Evolutionary conservation across 2,329 filamentous ascomycete species (phyloP).

Genomic region (Penicillium corylophilum): DNA sequence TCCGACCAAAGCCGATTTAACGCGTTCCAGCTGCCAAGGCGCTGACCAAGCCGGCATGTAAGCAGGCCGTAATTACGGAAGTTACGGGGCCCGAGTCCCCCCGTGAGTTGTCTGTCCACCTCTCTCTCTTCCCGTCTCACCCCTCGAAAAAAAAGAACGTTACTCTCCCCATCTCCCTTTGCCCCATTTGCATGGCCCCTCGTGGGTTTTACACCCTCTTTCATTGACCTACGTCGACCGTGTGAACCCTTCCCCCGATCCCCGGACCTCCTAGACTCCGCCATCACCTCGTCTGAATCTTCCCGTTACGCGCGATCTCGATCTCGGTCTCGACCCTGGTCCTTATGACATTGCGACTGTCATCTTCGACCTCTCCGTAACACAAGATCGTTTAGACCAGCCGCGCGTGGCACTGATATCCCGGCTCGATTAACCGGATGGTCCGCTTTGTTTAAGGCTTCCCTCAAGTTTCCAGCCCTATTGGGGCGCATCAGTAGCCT

Average conservation of each 20-base stretch:
- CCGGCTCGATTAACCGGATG: constrained; percentile 30
- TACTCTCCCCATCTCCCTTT: constrained; percentile 1
- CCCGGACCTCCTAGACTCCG: constrained; percentile 10
- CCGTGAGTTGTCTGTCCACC: not conserved
- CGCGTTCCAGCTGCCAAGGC: constrained; percentile 6
- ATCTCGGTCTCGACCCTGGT: not conserved
- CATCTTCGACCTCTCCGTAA: constrained; percentile 5
- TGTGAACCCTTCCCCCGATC: not conserved
- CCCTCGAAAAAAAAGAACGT: constrained; percentile 15
- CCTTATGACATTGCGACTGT: constrained; percentile 11
- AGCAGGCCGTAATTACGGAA: not conserved
- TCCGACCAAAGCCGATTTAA: not conserved
- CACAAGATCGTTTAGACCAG: not conserved
- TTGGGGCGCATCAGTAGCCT: constrained; percentile 26
- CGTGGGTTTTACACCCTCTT: constrained; percentile 18
- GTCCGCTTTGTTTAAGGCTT: constrained; percentile 15
- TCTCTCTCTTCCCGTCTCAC: constrained; percentile 4
- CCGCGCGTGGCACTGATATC: constrained; percentile 20
- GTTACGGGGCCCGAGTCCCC: not conserved
- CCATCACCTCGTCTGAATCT: constrained; percentile 4
- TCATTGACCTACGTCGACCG: constrained; percentile 5
- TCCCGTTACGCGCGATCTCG: not conserved
- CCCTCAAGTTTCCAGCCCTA: constrained; percentile 28
- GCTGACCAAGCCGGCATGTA: constrained; percentile 21
- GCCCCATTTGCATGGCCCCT: constrained; percentile 21